Evolutionary conservation across 2,329 filamentous ascomycete genomes (phyloP).

Genomic region (Incumbomyces lentus): DNA sequence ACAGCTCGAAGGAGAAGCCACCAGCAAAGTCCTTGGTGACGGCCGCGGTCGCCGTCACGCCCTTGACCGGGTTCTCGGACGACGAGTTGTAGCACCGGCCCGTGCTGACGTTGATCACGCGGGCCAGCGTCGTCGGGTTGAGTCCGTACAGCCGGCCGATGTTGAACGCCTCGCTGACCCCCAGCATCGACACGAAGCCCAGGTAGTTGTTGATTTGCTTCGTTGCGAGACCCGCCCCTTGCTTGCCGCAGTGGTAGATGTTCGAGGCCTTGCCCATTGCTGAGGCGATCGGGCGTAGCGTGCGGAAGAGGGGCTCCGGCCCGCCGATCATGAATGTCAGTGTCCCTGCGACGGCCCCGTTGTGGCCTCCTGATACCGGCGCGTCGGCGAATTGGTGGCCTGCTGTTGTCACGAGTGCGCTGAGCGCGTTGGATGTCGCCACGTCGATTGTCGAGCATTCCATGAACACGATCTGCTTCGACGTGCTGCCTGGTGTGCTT

Average conservation of each 20-base stretch:
- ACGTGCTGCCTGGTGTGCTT: too few relatives aligned
- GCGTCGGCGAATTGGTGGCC: constrained; percentile 42
- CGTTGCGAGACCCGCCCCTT: constrained; percentile 23
- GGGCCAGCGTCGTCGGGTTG: constrained; percentile 22
- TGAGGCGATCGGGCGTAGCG: constrained; percentile 32
- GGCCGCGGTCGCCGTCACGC: constrained; percentile 33
- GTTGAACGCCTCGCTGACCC: constrained; percentile 23
- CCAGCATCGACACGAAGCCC: constrained; percentile 20
- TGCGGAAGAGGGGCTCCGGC: constrained; percentile 27
- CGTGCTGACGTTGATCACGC: constrained; percentile 21
- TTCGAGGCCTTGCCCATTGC: constrained; percentile 42
- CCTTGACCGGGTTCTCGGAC: constrained; percentile 24
- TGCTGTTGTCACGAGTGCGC: constrained; percentile 22
- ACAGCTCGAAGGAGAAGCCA: constrained; percentile 47
- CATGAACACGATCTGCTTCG: constrained; percentile 39
- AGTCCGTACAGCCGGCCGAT: constrained; percentile 23
- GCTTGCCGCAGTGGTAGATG: constrained; percentile 24
- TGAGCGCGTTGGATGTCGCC: constrained; percentile 38
- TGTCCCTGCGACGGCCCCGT: constrained; percentile 42
- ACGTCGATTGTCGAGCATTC: constrained; percentile 50
- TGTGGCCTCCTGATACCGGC: constrained; percentile 43
- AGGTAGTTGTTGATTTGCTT: constrained; percentile 26
- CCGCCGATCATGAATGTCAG: constrained; percentile 48
- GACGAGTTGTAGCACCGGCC: constrained; percentile 23
- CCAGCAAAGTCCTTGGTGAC: constrained; percentile 30